Base-by-base conservation (phyloP, 371 early-diverging fungal species). In the Lichtheimia corymbifera region DNA sequence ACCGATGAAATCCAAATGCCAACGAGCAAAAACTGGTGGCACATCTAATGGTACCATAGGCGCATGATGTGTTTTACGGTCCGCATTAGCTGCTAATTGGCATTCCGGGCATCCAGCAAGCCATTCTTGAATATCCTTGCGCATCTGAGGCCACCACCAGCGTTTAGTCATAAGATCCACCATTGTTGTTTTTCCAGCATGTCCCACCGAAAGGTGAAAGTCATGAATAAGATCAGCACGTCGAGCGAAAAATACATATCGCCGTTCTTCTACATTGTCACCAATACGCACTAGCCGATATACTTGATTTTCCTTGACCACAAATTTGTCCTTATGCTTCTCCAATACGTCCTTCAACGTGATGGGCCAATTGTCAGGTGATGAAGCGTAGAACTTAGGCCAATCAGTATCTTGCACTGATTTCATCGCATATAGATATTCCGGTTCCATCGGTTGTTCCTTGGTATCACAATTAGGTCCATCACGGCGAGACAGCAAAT, bases 71-170 rank as follows among this genome's bases (percentile, higher is more conserved):
- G 3, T 35, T 1, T 45, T 9, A 7, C 54, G 54, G 18, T 5
- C 13, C 9, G 18, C 22, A 13, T 17, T 28, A 17, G 17, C 44
- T 17, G 40, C 51, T 0, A 74, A n/a, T 51, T 76, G 76, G 28
- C 76, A 76, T 14, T 50, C 22, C 15, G 51, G 58, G 56, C 76
- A 72, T 1, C 18, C 40, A 6, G 17, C 41, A 4, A 76, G 14
- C 62, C 63, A 70, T 0, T 53, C 54, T 5, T 18, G 7, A 15
- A n/a, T n/a, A n/a, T n/a, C n/a, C n/a, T n/a, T n/a, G n/a, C 54
- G 54, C 71, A 71, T 61, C 0, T 50, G 40, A 0, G 68, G 75
- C 75, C 75, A 74, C 75, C 75, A 74, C 50, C 50, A 62, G 0
- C 59, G 58, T 18, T 59, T 30, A 4, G 25, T 30, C 59, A 74